Percentiles rank a stretch among this genome's conserved stretches.
phyloP scores from a whole-genome alignment of 345 rosid species.

The Euphorbia pulcherrima region DNA sequence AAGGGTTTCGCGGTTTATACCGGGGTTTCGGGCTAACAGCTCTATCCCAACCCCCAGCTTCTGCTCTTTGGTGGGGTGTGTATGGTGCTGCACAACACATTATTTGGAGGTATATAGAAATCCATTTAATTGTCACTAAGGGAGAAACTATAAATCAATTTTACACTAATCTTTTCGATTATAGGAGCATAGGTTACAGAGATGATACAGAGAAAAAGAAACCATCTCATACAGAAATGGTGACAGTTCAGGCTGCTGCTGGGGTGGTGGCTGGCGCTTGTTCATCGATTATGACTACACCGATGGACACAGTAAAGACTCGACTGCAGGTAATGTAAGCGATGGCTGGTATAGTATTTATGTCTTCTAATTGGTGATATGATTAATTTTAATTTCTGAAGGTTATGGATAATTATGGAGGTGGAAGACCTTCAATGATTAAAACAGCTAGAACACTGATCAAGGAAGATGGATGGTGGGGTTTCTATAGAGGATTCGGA shows the following conservation, averaged over 20 bases:
- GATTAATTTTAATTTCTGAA: slow-evolving; percentile 10
- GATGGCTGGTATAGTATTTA: too few relatives aligned
- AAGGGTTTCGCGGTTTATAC: slow-evolving; percentile 57
- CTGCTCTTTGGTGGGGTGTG: slow-evolving; percentile 70
- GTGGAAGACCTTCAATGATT: slow-evolving; percentile 56
- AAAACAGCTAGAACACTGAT: slow-evolving; percentile 47
- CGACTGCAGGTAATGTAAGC: slow-evolving; percentile 58
- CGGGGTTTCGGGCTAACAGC: slow-evolving; percentile 62
- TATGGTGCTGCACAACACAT: slow-evolving; percentile 54
- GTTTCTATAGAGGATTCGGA: slow-evolving; percentile 59
- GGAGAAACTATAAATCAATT: background rate
- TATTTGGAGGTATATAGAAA: slow-evolving; percentile 46
- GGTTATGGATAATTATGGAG: slow-evolving; percentile 59
- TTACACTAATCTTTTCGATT: background rate
- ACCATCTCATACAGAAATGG: slow-evolving; percentile 58
- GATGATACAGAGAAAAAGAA: slow-evolving; percentile 43
- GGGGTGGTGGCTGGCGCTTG: slow-evolving; percentile 63
- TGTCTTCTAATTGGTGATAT: background rate
- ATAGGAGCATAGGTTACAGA: slow-evolving; percentile 51
- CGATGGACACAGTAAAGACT: slow-evolving; percentile 59
- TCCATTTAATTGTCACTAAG: background rate
- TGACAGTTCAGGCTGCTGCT: slow-evolving; percentile 49
- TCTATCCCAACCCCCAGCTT: slow-evolving; percentile 49
- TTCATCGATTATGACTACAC: slow-evolving; percentile 56
- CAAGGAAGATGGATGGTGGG: slow-evolving; percentile 57